Evolutionary conservation across 202 grass and related monocot genomes (phyloP).

Genomic region (Cymbopogon flexuosus): DNA sequence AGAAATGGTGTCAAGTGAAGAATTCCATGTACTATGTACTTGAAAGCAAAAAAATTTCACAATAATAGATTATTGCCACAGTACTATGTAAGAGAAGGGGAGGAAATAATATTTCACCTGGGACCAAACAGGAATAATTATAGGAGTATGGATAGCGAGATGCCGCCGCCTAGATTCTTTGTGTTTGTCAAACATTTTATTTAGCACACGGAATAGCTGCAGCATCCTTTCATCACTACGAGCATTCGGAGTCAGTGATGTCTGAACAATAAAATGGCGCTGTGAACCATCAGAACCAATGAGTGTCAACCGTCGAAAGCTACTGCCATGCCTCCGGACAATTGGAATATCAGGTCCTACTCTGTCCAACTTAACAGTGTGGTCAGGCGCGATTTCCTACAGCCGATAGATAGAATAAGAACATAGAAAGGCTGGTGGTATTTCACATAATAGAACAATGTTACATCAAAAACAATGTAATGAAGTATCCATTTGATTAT

Average conservation of each 20-base stretch:
- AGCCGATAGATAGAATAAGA: constrained; percentile 22
- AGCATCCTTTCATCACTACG: constrained; percentile 99
- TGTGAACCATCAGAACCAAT: constrained; percentile 99
- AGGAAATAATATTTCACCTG: constrained; percentile 49
- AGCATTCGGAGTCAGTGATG: constrained; percentile 76
- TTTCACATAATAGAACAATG: neutral
- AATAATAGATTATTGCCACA: neutral
- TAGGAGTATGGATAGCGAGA: constrained; percentile 89
- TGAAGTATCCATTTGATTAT: neutral
- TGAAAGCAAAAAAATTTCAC: neutral
- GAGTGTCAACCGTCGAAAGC: constrained; percentile 85
- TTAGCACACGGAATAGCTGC: constrained; percentile 89
- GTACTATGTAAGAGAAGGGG: neutral
- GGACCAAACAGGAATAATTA: constrained; percentile 99
- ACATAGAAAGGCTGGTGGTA: constrained; percentile 6
- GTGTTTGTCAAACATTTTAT: constrained; percentile 99
- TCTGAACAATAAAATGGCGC: constrained; percentile 89
- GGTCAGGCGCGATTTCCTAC: constrained; percentile 95
- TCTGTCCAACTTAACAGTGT: constrained; percentile 95
- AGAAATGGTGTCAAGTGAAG: constrained; percentile 24
- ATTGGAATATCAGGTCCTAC: constrained; percentile 95
- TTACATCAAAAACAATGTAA: neutral
- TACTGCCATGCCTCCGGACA: constrained; percentile 96
- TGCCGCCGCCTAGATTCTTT: constrained; percentile 91
- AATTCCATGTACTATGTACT: neutral